Evolutionary conservation across 306 rosid genomes (phyloP), one percentile per base, ranked within the genome.

Genomic region (Medicago ruthenica): DNA sequence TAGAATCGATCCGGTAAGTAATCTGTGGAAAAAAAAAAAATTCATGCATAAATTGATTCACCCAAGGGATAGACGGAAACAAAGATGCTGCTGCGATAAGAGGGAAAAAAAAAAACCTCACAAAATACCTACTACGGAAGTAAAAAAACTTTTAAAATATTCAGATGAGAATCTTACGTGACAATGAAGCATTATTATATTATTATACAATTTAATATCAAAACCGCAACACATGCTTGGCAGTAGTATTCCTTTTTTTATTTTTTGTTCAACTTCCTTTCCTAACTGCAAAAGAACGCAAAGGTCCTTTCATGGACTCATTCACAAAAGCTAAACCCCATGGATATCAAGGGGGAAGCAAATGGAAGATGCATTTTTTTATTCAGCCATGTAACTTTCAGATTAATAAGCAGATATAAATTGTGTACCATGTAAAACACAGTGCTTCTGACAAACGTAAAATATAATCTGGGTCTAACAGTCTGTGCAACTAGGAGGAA

Each of bases 1-100:
- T 51, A 96, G 89, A 78, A 96, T 96, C 2, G 99, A 89, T 53
- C 99, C 99, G 0, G 98, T 96, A 74, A 96, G 96, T 85, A 92
- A 87, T 79, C 99, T 96, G 84, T 21, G 17, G n/a, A n/a, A 55
- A 18, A 15, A 41, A 58, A 45, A 16, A 17, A 34, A 77, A 86
- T 79, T 87, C 89, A 86, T 61, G 86, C 86, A 22, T 86, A 63
- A 31, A 62, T 63, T 63, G 59, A 22, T 71, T 62, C 73, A 63
- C 17, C 37, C 67, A 57, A 76, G 36, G 39, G 73, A 62, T 71
- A 36, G 39, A 68, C 14, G 15, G 59, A 59, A 42, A 18, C 57
- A 12, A 14, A 45, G 59, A 27, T 16, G 16, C 6, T 36, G 69
- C n/a, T 15, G 34, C 20, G 37, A 76, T 10, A 31, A 37, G 8